Percentiles rank a stretch among this genome's conserved stretches.
Conservation (phyloP, 2,329 filamentous ascomycete species). For the Talaromyces sp. region DNA sequence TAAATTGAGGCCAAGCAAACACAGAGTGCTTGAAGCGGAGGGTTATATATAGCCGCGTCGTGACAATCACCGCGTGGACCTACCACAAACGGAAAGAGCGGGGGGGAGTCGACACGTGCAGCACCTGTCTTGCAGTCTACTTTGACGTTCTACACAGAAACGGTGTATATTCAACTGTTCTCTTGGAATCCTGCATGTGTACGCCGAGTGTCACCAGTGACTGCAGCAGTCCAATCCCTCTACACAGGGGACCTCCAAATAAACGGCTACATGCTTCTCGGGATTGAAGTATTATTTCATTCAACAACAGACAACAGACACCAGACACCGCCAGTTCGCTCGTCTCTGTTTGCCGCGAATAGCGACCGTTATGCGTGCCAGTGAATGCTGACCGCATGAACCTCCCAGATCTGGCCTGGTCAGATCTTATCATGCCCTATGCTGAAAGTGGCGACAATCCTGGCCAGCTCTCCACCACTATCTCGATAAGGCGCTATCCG, state of each 20-base stretch:
- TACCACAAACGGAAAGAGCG: slow-evolving; percentile 9
- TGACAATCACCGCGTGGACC: slow-evolving; percentile 7
- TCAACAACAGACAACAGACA: background rate
- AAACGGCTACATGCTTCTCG: too few species aligned
- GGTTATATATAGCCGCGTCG: background rate
- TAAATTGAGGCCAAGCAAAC: background rate
- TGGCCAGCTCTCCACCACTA: background rate
- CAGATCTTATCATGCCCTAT: background rate
- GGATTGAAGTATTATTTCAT: background rate
- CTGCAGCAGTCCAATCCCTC: background rate
- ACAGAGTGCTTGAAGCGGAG: background rate
- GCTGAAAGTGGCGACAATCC: background rate
- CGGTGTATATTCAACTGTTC: background rate
- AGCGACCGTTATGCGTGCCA: background rate
- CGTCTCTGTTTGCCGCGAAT: background rate
- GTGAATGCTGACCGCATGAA: slow-evolving; percentile 3
- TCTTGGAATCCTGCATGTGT: background rate
- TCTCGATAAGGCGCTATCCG: background rate
- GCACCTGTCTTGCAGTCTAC: background rate
- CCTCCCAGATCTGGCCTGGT: slow-evolving; percentile 11
- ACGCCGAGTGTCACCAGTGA: background rate
- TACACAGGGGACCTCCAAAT: too few species aligned
- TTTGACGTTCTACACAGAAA: background rate
- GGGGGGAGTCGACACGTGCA: background rate
- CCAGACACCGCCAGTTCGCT: too few species aligned